Conservation (phyloP, 176 grass and related monocot genomes). For the Musa itinerans region DNA sequence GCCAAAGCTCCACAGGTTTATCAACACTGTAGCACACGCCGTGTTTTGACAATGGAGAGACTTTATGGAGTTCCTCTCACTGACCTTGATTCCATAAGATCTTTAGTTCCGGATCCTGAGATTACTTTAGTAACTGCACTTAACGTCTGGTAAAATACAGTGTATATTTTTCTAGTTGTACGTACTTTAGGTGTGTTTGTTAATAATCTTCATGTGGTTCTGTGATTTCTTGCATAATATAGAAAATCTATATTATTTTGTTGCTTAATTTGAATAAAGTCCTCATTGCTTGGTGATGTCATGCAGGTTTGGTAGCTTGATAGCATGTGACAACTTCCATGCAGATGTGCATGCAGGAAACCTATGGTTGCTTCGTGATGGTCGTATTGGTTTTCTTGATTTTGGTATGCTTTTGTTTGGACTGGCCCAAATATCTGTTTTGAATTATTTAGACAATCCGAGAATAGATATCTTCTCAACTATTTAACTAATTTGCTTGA, state of each 20-base stretch:
- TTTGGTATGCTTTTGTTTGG: constrained; percentile 48
- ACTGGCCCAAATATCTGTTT: neutral
- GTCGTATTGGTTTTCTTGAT: constrained; percentile 86
- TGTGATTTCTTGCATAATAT: neutral
- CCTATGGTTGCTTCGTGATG: constrained; percentile 93
- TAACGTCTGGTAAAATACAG: constrained; percentile 66
- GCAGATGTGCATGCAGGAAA: constrained; percentile 97
- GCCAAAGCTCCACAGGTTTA: constrained; percentile 87
- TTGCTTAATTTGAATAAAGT: neutral
- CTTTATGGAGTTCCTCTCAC: constrained; percentile 94
- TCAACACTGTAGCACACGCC: constrained; percentile 64
- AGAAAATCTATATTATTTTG: neutral
- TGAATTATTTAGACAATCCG: neutral
- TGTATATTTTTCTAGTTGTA: neutral
- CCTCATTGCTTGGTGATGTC: constrained; percentile 6
- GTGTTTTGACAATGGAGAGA: constrained; percentile 92
- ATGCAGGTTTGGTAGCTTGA: constrained; percentile 91
- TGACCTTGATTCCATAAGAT: constrained; percentile 90
- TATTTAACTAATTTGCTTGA: no score
- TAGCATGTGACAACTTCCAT: constrained; percentile 89
- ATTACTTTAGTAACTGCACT: constrained; percentile 76
- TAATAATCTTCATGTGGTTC: neutral
- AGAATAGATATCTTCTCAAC: no score
- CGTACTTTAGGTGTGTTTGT: neutral
- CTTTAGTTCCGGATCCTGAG: constrained; percentile 91